Base-by-base conservation (phyloP, 306 rosid genomes). In the Cyamopsis tetragonoloba region DNA sequence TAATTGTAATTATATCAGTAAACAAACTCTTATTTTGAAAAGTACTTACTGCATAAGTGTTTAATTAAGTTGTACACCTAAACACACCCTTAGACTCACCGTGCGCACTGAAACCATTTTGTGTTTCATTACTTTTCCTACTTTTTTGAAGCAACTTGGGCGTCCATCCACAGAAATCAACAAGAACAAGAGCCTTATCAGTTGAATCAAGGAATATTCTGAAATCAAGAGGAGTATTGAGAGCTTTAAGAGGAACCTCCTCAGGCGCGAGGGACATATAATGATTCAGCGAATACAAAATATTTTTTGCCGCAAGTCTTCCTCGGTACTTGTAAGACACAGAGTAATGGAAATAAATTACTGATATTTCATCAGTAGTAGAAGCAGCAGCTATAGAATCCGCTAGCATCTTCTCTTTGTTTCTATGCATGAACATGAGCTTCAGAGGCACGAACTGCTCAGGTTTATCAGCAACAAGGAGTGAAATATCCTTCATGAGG, bases 151-250 rank as follows among this genome's bases (percentile, higher is more conserved):
- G 66, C 79, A 92, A 78, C 38, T 73, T 78, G 0, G 78, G 73
- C 4, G 88, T 80, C 98, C 98, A 93, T 56, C 88, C 97, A 71
- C 98, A 93, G 68, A 89, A 86, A 56, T 93, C 98, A 14, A 89
- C 78, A 5, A 93, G 87, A 68, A 93, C 59, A 12, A 88, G 28
- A 41, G 95, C 89, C 66, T 35, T 81, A 44, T 93, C 96, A 20
- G 96, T 88, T 17, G 96, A 93, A 70, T 81, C 86, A 4, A 88
- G 39, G 63, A 89, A 86, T 1, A 37, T 4, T 18, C 62, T 73
- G 35, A 93, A 75, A 31, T 88, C 88, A 15, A 70, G 79, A 8
- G 73, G 67, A 76, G 69, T 64, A 32, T 65, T 71, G 17, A 93
- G 74, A 39, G 59, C 0, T 60, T 79, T 78, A 2, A 93, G 81